Evolutionary conservation across 805 yeast species (phyloP).

Genomic region (Candida rishiriensis): DNA sequence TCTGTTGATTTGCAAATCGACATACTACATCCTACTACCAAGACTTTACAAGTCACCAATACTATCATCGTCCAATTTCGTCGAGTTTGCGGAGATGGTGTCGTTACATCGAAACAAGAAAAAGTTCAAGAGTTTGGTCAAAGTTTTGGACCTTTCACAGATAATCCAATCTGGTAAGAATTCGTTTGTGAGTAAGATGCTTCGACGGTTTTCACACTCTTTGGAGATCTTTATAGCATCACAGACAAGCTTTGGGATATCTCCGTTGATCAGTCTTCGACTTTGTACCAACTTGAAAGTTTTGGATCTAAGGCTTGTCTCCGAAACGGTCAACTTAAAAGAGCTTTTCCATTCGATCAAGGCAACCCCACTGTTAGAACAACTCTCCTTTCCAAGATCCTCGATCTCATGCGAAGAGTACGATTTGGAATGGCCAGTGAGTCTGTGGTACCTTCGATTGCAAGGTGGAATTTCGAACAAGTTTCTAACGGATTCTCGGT

Average conservation of each 20-base stretch:
- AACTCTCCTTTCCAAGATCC: slow-evolving; percentile 83
- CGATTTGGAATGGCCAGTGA: slow-evolving; percentile 74
- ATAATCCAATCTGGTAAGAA: slow-evolving; percentile 90
- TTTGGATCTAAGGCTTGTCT: slow-evolving; percentile 78
- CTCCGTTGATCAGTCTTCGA: slow-evolving; percentile 79
- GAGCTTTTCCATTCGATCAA: slow-evolving; percentile 75
- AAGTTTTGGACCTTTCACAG: slow-evolving; percentile 64
- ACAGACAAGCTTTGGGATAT: slow-evolving; percentile 89
- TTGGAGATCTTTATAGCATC: slow-evolving; percentile 80
- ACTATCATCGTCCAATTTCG: slow-evolving; percentile 64
- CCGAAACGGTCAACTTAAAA: slow-evolving; percentile 81
- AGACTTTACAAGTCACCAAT: slow-evolving; percentile 60
- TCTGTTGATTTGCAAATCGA: slow-evolving; percentile 54
- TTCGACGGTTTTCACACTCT: slow-evolving; percentile 68
- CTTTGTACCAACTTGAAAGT: slow-evolving; percentile 60
- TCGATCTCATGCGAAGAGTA: slow-evolving; percentile 67
- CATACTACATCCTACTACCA: slow-evolving; percentile 61
- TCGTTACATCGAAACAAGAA: slow-evolving; percentile 39
- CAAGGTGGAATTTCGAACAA: slow-evolving; percentile 89
- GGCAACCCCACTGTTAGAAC: slow-evolving; percentile 57
- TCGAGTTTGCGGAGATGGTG: slow-evolving; percentile 63
- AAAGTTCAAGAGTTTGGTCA: slow-evolving; percentile 54
- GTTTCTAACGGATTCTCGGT: slow-evolving; percentile 62
- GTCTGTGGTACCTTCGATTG: slow-evolving; percentile 62
- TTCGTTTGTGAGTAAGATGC: slow-evolving; percentile 77